These are phyloP conservation scores for Biscogniauxia marginata DNA, from an alignment of 2,329 filamentous ascomycete species.

Conservation along the genomic window DNA sequence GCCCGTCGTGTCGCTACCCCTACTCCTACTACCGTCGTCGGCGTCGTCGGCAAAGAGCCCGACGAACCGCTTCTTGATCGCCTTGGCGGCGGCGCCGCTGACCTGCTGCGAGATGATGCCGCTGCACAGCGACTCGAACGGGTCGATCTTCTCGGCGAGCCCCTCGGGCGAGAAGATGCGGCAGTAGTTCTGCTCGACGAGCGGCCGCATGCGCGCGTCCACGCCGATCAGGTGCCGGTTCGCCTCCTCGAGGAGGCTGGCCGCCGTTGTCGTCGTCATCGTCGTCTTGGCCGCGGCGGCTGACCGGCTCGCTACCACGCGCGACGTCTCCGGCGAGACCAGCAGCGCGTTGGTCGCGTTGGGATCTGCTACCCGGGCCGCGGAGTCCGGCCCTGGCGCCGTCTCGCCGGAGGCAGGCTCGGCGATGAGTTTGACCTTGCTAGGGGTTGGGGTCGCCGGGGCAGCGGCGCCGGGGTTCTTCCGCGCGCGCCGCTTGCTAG, in stretches of 20 bases:
- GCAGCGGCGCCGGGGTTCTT: conserved; percentile 23
- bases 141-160: conserved; percentile 81
- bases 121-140: conserved; percentile 78
- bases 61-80: conserved; percentile 85
- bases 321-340: conserved; percentile 68
- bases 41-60: conserved; percentile 57
- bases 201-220: conserved; percentile 67
- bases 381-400: conserved; percentile 39
- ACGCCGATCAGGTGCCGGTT: conserved; percentile 70
- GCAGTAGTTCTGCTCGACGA: conserved; percentile 76
- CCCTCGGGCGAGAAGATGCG: conserved; percentile 77
- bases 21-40: conserved; percentile 31
- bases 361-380: conserved; percentile 59
- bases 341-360: conserved; percentile 67
- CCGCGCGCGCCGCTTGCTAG: conserved; percentile 28
- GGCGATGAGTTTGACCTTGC: conserved; percentile 41
- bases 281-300: conserved; percentile 41
- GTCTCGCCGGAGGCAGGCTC: conserved; percentile 28
- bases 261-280: conserved; percentile 56
- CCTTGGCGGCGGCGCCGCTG: conserved; percentile 83
- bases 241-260: conserved; percentile 72
- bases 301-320: conserved; percentile 54
- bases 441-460: conserved; percentile 49
- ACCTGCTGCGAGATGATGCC: conserved; percentile 97
- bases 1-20: conserved; percentile 13